Evolutionary conservation across 2,329 filamentous ascomycete genomes (phyloP).

Genomic region (Fusarium dlaminii): DNA sequence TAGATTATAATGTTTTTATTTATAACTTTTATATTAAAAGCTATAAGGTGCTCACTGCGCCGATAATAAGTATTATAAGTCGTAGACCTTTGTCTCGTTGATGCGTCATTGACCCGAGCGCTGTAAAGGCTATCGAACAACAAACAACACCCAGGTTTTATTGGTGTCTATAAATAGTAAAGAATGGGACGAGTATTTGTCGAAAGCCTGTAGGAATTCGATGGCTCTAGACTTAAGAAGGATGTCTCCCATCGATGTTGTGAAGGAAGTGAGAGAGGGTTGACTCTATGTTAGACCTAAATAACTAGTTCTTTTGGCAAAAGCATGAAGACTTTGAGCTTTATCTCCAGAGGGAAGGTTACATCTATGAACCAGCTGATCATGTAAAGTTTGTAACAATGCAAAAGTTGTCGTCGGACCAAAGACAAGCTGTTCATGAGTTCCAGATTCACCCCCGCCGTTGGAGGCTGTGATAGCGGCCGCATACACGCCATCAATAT

Average conservation of each 20-base stretch:
- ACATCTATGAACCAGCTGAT: background rate
- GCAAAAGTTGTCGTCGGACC: background rate
- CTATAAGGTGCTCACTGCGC: background rate
- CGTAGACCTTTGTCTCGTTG: background rate
- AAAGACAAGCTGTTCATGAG: background rate
- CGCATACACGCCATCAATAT: no score
- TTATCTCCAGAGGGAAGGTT: rapidly evolving
- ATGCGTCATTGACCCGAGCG: rapidly evolving
- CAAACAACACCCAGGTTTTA: rapidly evolving
- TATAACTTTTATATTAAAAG: no score
- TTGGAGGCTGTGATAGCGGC: background rate
- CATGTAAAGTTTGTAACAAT: background rate
- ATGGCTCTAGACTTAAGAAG: rapidly evolving
- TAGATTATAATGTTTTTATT: no score
- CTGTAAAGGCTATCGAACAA: background rate
- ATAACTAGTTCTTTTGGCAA: background rate
- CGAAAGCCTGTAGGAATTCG: rapidly evolving
- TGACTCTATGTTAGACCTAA: background rate
- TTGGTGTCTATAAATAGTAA: rapidly evolving
- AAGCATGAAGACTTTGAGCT: background rate
- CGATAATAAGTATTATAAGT: background rate
- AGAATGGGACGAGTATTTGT: background rate
- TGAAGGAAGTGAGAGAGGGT: no score
- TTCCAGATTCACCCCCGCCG: rapidly evolving
- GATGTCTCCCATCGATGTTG: no score